phyloP scores from a whole-genome alignment of 768 basidiomycete species.

The Lactarius psammicola region DNA sequence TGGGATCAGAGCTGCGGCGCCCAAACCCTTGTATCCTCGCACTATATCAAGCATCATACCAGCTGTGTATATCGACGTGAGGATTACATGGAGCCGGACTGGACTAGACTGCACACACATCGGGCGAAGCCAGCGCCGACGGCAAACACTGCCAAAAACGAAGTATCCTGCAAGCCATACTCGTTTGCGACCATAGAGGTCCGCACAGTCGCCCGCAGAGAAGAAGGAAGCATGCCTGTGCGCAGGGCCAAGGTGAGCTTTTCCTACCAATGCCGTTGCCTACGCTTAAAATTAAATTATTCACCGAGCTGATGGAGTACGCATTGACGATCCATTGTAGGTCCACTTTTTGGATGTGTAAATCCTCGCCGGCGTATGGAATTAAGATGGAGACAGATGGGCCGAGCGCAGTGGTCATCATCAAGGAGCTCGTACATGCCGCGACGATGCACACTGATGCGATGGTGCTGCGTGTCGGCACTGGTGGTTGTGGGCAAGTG shows the following conservation, averaged over 20 bases:
- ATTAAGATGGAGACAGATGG: slow-evolving; percentile 34
- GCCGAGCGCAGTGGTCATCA: too few relatives aligned
- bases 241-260: not conserved
- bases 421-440: slow-evolving; percentile 36
- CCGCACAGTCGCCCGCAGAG: slow-evolving; percentile 77
- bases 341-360: slow-evolving; percentile 49
- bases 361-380: slow-evolving; percentile 38
- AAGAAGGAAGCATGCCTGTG: slow-evolving; percentile 73
- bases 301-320: slow-evolving; percentile 65
- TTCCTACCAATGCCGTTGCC: not conserved
- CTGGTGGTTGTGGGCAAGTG: not conserved
- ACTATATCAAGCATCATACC: slow-evolving; percentile 63
- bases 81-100: not conserved
- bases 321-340: slow-evolving; percentile 70
- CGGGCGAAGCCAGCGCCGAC: slow-evolving; percentile 63
- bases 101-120: slow-evolving; percentile 39
- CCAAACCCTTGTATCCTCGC: slow-evolving; percentile 79
- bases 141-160: slow-evolving; percentile 53
- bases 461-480: slow-evolving; percentile 1
- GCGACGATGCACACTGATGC: slow-evolving; percentile 29
- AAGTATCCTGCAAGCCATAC: slow-evolving; percentile 61
- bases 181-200: slow-evolving; percentile 71
- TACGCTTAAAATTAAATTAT: slow-evolving; percentile 23
- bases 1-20: slow-evolving; percentile 72
- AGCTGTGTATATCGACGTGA: slow-evolving; percentile 40